Evolutionary conservation across 78 protist genomes (phyloP), one percentile per base, ranked within the genome.

Genomic region (Tieghemostelium lacteum): DNA sequence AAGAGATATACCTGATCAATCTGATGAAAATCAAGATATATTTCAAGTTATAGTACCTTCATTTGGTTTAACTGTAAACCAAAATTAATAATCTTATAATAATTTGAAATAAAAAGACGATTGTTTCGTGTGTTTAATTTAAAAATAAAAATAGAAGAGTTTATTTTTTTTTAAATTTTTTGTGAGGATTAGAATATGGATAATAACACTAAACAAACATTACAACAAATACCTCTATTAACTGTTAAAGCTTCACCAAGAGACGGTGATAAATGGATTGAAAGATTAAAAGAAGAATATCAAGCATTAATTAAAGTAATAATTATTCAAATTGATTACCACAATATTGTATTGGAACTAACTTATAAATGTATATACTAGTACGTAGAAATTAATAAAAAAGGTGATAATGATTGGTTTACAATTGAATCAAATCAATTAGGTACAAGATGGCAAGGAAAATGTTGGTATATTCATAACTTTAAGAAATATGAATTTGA

Each of bases 361-460:
- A 14, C 2, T 69, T 24, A 22, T 45, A n/a, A 12, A 20, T 39
- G 24, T 16, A 22, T 7, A 0, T 17, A 12, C 1, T n/a, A 88
- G 93, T 95, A 95, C 58, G 95, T 96, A 16, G 65, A 96, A 45
- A 73, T 40, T 61, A 96, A 95, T 91, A 97, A 97, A 72, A 94
- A 69, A 63, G 24, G 69, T 20, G 98, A 95, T 66, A 75, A 76
- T 61, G 98, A 97, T 75, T 98, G 99, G 99, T 98, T 98, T 62
- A 80, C 86, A 3, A 55, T 98, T 58, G 97, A 95, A 49, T 72
- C 96, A 0, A 93, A 96, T 85, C 52, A 36, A 42, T 61, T 64
- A 36, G 98, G 99, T 58, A 95, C 96, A 6, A 77, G 95, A 75
- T 94, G 97, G 98, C 55, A 39, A 22, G 98, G 98, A 22, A 89